Evolutionary conservation across 164 flowering plant species (phyloP).

Genomic region (Aristolochia californica): DNA sequence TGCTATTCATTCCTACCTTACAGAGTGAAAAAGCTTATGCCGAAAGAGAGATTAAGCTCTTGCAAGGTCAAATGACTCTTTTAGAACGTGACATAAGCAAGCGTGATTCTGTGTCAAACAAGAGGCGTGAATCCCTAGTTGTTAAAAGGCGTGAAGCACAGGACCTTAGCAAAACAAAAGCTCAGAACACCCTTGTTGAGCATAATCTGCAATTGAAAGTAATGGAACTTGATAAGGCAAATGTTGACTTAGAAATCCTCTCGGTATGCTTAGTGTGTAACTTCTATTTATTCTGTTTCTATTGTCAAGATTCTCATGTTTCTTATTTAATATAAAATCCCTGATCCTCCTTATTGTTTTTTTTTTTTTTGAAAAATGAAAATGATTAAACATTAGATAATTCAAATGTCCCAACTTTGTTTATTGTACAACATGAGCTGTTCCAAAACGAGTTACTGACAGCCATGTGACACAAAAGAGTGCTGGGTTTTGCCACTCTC

Average conservation of each 20-base stretch:
- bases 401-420: too few species aligned
- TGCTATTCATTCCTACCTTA: not conserved
- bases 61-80: constrained; percentile 62
- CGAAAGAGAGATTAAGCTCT: constrained; percentile 63
- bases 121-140: constrained; percentile 56
- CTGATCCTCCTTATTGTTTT: too few species aligned
- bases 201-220: constrained; percentile 40
- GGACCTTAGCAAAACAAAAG: constrained; percentile 43
- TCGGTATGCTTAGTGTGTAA: constrained; percentile 5
- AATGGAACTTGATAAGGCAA: constrained; percentile 6
- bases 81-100: constrained; percentile 77
- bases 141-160: constrained; percentile 32
- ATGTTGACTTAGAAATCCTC: constrained; percentile 9
- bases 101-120: constrained; percentile 55
- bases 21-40: constrained; percentile 84
- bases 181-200: constrained; percentile 19
- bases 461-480: too few species aligned
- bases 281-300: not conserved
- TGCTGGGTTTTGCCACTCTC: too few species aligned
- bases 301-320: too few species aligned
- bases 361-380: too few species aligned
- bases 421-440: too few species aligned
- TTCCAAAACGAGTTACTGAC: too few species aligned
- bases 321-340: too few species aligned
- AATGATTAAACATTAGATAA: too few species aligned